Evolutionary conservation across 306 rosid genomes (phyloP), one percentile per base, ranked within the genome.

Genomic region (Begonia fuchsioides): DNA sequence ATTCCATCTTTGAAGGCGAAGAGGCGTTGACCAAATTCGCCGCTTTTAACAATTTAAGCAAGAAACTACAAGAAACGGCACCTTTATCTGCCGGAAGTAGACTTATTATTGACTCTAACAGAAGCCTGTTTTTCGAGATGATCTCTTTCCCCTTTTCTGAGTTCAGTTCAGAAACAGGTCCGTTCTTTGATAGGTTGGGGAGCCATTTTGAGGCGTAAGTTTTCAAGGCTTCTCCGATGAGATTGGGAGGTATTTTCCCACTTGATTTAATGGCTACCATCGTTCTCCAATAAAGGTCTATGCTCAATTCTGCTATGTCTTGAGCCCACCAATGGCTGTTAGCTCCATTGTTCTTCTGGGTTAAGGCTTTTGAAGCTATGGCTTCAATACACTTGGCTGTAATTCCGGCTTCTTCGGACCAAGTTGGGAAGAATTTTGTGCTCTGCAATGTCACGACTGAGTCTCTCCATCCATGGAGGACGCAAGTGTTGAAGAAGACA

Each of bases 251-350:
- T 16, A 82, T 59, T 55, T 69, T 85, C 12, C 76, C 79, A 52
- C 82, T 79, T 39, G 98, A 90, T 68, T 92, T 92, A 50, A 85
- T 73, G 7, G 83, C 87, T 44, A 92, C 74, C 93, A 85, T 79
- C 54, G 86, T 76, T 60, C 98, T 82, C 98, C 96, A 92, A 39
- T 77, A 92, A 8, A 92, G 83, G 68, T 85, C 98, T 62, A 92
- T 77, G 63, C 87, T 77, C 62, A 92, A 54, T 66, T 92, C 98
- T 44, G 98, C 94, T 26, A 92, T 59, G 56, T 92, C 98, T 62
- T 92, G 93, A 59, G 81, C 98, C 98, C 98, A 92, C 96, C 98
- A 92, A 39, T 81, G 81, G 38, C 92, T 81, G 19, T 85, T 80
- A 0, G 94, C 82, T 71, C 85, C 67, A 54, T 78, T 82, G 46